These are phyloP conservation scores for Cyclaneusma minus DNA, from an alignment of 2,329 filamentous ascomycete genomes.

Conservation along the genomic window DNA sequence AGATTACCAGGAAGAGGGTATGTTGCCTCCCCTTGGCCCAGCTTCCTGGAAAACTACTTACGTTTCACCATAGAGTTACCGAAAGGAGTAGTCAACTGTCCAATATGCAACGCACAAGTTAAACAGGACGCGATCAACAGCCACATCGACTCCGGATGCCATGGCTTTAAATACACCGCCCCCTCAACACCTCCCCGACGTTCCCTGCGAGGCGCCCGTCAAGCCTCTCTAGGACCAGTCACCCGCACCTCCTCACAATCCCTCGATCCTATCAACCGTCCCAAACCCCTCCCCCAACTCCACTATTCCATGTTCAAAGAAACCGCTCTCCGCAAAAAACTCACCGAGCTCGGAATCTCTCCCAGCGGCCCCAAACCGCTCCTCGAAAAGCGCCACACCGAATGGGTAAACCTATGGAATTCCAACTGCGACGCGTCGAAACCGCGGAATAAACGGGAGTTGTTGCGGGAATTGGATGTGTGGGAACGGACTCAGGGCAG, in stretches of 20 bases:
- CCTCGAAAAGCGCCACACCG: slow-evolving; percentile 67
- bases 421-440: slow-evolving; percentile 79
- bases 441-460: slow-evolving; percentile 53
- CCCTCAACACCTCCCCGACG: too few relatives aligned
- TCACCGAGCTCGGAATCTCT: slow-evolving; percentile 66
- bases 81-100: slow-evolving; percentile 70
- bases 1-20: slow-evolving; percentile 9
- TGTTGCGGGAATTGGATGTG: slow-evolving; percentile 63
- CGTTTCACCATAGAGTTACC: slow-evolving; percentile 25
- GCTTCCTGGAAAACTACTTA: background rate
- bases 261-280: slow-evolving; percentile 6
- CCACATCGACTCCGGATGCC: slow-evolving; percentile 67
- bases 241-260: slow-evolving; percentile 9
- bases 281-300: slow-evolving; percentile 58
- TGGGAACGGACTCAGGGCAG: slow-evolving; percentile 80
- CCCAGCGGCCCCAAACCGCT: slow-evolving; percentile 50
- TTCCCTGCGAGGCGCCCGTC: too few relatives aligned
- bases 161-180: too few relatives aligned
- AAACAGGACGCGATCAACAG: slow-evolving; percentile 61
- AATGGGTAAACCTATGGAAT: slow-evolving; percentile 95
- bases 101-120: slow-evolving; percentile 67
- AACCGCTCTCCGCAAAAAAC: slow-evolving; percentile 58
- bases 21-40: too few relatives aligned
- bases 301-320: slow-evolving; percentile 87
- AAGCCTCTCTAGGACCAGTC: slow-evolving; percentile 1